These are phyloP conservation scores for Volvox reticuliferus DNA, from an alignment of 139 green algal genomes.

Conservation along the genomic window DNA sequence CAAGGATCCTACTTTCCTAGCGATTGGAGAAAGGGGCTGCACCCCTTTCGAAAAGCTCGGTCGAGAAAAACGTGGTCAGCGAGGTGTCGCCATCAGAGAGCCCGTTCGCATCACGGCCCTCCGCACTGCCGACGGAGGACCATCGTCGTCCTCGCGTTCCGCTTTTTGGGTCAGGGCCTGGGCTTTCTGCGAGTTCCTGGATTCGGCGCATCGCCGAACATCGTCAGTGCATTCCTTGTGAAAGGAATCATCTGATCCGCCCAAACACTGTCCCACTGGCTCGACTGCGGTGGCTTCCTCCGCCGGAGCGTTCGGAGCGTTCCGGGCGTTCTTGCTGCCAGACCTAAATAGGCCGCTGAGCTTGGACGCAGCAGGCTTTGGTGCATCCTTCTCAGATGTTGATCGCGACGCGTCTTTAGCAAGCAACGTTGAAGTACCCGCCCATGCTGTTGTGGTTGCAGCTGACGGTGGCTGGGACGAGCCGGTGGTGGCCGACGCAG, in stretches of 20 bases:
- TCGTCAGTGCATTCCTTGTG: no score
- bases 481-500: neutral
- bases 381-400: neutral
- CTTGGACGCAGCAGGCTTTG: neutral
- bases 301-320: neutral
- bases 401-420: neutral
- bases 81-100: neutral
- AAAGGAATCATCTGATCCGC: no score
- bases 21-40: no score
- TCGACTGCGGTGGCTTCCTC: neutral
- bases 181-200: neutral
- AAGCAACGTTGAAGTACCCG: neutral
- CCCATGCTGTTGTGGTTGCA: neutral
- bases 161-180: no score
- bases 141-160: neutral
- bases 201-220: no score
- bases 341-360: neutral
- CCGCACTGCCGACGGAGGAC: neutral
- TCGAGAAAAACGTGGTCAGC: no score
- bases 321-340: conserved; percentile 1
- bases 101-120: neutral
- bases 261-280: neutral
- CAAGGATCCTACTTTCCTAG: no score
- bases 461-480: neutral
- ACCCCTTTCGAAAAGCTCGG: no score